These are phyloP conservation scores for Santalum album DNA, from an alignment of 164 flowering plant species.

Conservation along the genomic window DNA sequence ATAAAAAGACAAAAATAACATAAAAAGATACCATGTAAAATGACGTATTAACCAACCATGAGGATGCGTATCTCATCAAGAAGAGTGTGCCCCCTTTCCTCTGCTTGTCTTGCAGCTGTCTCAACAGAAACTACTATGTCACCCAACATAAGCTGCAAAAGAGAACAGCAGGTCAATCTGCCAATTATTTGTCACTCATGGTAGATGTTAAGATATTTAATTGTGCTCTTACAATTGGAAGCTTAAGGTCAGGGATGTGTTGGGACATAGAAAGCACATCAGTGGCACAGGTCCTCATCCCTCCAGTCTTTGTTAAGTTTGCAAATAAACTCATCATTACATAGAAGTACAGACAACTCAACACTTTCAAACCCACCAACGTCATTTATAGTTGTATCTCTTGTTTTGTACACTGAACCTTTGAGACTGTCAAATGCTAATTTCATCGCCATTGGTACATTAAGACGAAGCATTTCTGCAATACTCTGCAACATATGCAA, in stretches of 20 bases:
- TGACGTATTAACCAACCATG: conserved; percentile 44
- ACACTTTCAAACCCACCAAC: conserved; percentile 68
- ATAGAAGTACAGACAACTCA: conserved; percentile 82
- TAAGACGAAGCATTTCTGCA: conserved; percentile 73
- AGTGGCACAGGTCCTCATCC: conserved; percentile 87
- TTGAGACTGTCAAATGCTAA: conserved; percentile 69
- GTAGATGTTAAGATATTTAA: neutral
- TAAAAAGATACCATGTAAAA: neutral
- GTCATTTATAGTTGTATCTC: conserved; percentile 62
- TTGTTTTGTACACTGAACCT: conserved; percentile 62
- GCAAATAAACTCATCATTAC: conserved; percentile 84
- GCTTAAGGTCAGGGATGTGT: conserved; percentile 71
- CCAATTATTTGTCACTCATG: conserved; percentile 1
- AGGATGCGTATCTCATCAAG: conserved; percentile 93
- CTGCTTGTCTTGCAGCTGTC: conserved; percentile 92
- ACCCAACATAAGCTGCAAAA: conserved; percentile 86
- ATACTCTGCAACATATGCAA: conserved; percentile 43
- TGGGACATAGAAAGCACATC: conserved; percentile 99
- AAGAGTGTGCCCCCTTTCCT: conserved; percentile 85
- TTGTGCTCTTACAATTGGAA: conserved; percentile 65
- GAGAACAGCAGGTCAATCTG: conserved; percentile 1
- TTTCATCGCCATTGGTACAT: conserved; percentile 93
- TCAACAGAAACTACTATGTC: conserved; percentile 93
- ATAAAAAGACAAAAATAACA: neutral
- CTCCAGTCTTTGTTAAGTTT: conserved; percentile 94